These are phyloP conservation scores for Allium cepa DNA, from an alignment of 106 monocot species.

Conservation along the genomic window DNA sequence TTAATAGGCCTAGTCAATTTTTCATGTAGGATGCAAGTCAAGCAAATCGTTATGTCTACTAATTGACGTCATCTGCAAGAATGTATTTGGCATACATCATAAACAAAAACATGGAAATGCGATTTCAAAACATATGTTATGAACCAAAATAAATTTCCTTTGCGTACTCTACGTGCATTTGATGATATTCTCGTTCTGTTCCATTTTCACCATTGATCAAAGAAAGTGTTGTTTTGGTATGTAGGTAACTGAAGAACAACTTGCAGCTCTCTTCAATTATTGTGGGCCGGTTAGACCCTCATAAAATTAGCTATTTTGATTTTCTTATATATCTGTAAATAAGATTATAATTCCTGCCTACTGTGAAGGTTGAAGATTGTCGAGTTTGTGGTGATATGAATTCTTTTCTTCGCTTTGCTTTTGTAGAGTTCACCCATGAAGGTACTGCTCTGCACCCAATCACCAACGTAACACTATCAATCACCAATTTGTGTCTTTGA, in stretches of 20 bases:
- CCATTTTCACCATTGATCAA: too few species aligned
- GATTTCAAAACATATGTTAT: too few species aligned
- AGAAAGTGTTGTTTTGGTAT: background rate
- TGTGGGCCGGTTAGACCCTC: slow-evolving; percentile 3
- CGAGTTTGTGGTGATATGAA: slow-evolving; percentile 3
- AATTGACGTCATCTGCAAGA: too few species aligned
- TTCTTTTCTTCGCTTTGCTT: slow-evolving; percentile 12
- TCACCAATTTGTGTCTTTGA: background rate
- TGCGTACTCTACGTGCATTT: too few species aligned
- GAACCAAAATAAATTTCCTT: too few species aligned
- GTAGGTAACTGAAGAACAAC: slow-evolving; percentile 8
- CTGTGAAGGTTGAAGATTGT: slow-evolving; percentile 5
- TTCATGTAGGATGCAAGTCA: too few species aligned
- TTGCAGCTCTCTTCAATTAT: slow-evolving; percentile 1
- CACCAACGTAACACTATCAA: background rate
- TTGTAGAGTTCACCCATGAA: slow-evolving; percentile 10
- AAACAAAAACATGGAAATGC: too few species aligned
- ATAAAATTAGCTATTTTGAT: background rate
- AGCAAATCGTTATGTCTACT: too few species aligned
- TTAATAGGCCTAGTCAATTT: too few species aligned
- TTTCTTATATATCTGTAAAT: background rate
- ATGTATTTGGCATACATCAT: too few species aligned
- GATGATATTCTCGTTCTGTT: too few species aligned
- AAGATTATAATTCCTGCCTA: background rate
- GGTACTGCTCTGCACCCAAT: background rate